Percentiles rank a stretch among this genome's conserved stretches.
phyloP scores from a whole-genome alignment of 106 monocot species.

The Allium cepa region DNA sequence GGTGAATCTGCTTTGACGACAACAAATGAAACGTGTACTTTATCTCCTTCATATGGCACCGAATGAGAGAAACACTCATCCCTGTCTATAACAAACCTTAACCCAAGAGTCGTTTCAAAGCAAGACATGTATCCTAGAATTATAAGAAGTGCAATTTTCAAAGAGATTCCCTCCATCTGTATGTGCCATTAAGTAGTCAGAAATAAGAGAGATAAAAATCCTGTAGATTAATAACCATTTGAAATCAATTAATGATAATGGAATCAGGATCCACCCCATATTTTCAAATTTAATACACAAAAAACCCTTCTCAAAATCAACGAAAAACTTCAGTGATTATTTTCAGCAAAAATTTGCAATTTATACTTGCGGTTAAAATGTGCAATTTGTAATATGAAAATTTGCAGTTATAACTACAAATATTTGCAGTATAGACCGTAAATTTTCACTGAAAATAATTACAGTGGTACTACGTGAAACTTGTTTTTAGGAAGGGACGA shows the following conservation, averaged over 20 bases:
- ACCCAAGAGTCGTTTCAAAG: conserved; percentile 28
- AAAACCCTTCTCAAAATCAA: too few relatives aligned
- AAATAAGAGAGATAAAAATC: not conserved
- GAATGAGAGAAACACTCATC: conserved; percentile 84
- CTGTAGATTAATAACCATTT: not conserved
- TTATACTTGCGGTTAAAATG: too few relatives aligned
- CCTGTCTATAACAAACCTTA: conserved; percentile 84
- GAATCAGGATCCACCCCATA: not conserved
- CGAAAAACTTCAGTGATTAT: too few relatives aligned
- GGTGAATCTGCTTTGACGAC: conserved; percentile 64
- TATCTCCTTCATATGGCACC: conserved; percentile 73
- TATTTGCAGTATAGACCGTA: too few relatives aligned
- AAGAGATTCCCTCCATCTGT: conserved; percentile 19
- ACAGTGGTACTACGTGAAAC: too few relatives aligned
- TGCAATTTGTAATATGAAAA: too few relatives aligned
- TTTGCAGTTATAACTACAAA: too few relatives aligned
- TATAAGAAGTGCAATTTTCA: conserved; percentile 5
- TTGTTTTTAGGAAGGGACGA: too few relatives aligned
- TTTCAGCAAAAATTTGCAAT: too few relatives aligned
- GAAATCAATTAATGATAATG: not conserved
- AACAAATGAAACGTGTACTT: conserved; percentile 74
- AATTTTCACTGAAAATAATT: too few relatives aligned
- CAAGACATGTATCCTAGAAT: conserved; percentile 11
- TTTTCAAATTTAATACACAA: too few relatives aligned
- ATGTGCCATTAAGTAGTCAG: not conserved